phyloP scores from a whole-genome alignment of 2,329 filamentous ascomycete species.

The Lachnellula cervina region DNA sequence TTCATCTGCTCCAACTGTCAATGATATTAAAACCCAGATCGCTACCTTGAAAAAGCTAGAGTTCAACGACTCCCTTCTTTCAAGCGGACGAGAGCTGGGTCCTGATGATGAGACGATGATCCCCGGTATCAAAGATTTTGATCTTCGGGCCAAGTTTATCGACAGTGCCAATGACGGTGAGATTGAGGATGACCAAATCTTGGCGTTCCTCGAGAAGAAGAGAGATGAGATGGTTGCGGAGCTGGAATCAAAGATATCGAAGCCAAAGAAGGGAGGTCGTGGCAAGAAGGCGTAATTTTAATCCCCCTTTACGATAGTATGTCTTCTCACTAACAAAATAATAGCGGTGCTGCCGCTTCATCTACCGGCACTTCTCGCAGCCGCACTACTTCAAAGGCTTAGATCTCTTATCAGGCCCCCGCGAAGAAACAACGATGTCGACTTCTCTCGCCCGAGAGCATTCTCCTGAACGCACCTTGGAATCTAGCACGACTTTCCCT shows the following conservation, averaged over 20 bases:
- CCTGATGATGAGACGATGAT: not conserved
- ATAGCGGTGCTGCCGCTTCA: not conserved
- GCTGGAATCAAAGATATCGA: not conserved
- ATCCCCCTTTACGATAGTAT: not conserved
- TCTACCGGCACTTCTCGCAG: conserved; percentile 3
- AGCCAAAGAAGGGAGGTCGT: conserved; percentile 2
- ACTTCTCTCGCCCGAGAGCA: no score
- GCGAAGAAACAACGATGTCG: no score
- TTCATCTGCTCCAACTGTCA: not conserved
- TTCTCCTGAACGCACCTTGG: no score
- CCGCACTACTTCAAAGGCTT: conserved; percentile 2
- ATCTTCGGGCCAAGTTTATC: not conserved
- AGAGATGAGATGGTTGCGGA: not conserved
- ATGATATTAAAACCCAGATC: not conserved
- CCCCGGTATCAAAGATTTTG: not conserved
- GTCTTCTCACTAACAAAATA: not conserved
- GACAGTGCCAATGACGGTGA: not conserved
- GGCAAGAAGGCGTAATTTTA: conserved; percentile 9
- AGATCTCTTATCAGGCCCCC: not conserved
- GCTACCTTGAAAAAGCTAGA: not conserved
- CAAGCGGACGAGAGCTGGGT: not conserved
- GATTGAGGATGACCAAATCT: not conserved
- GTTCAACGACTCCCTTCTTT: not conserved
- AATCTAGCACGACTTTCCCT: no score
- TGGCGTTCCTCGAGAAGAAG: not conserved